Evolutionary conservation across 129 eudicot genomes (phyloP).

Genomic region (Dittrichia graveolens): DNA sequence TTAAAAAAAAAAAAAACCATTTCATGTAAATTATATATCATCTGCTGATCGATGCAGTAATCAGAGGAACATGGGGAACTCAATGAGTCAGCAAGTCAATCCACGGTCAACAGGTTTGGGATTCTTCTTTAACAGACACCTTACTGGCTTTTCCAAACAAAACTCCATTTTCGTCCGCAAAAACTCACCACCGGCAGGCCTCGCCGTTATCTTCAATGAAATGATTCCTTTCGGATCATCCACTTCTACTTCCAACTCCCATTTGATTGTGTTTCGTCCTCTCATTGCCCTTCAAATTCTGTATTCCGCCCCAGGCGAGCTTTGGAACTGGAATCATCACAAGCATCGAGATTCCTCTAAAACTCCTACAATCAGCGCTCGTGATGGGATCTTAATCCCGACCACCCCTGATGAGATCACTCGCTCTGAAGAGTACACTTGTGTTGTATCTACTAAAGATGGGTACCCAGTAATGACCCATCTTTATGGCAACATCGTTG

Average conservation of each 20-base stretch:
- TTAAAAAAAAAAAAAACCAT: too few relatives aligned
- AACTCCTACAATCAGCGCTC: conserved; percentile 1
- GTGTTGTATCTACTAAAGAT: conserved; percentile 27
- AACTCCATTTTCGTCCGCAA: conserved; percentile 21
- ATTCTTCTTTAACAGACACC: conserved; percentile 13
- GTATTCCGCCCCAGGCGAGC: conserved; percentile 33
- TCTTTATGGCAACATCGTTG: conserved; percentile 11
- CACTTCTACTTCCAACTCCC: neutral
- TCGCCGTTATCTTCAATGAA: conserved; percentile 17
- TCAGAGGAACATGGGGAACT: conserved; percentile 24
- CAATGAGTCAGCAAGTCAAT: conserved; percentile 14
- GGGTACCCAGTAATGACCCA: conserved; percentile 8
- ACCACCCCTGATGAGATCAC: conserved; percentile 2
- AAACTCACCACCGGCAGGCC: conserved; percentile 9
- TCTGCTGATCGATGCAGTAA: neutral
- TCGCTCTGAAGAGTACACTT: conserved; percentile 25
- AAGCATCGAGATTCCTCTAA: conserved; percentile 7
- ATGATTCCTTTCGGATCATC: neutral
- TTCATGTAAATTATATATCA: neutral
- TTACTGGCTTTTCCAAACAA: neutral
- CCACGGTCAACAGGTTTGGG: conserved; percentile 22
- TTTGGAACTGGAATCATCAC: conserved; percentile 25
- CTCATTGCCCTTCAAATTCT: conserved; percentile 28
- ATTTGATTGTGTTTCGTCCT: conserved; percentile 26
- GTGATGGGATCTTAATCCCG: neutral